Base-by-base conservation (phyloP, 169 alveolate species). In the Nephromyces sp. region DNA sequence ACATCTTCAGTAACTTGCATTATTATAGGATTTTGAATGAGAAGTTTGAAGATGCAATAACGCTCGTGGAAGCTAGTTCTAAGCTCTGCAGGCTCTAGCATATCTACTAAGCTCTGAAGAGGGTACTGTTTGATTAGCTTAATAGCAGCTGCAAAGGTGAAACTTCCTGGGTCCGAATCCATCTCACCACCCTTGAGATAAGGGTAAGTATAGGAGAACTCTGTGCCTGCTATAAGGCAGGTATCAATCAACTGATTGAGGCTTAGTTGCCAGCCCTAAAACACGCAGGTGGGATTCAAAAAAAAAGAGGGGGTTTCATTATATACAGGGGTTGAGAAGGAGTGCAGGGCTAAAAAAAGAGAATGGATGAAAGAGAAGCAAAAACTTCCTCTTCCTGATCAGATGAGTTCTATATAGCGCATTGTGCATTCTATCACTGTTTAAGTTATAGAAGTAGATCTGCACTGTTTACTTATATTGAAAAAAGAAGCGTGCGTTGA, bases 151-250 rank as follows among this genome's bases (percentile, higher is more conserved):
- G 15, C 57, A 43, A 43, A 43, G n/a, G 15, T 15, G n/a, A 43
- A 43, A 43, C 25, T 15, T 15, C n/a, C n/a, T 43, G n/a, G 25
- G n/a, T 43, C 57, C 15, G 57, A n/a, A n/a, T 15, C 15, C 25
- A n/a, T 15, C n/a, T 43, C 25, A 15, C n/a, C 25, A 15, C 57
- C 57, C 57, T 15, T n/a, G 31, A 77, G 77, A 32, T 70, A 77
- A 29, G 83, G 83, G 32, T 62, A 77, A 52, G 83, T 77, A 6
- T 62, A 52, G 66, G 73, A 70, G 65, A 62, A 77, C 63, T 77
- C 83, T 2, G 83, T 77, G 25, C 81, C 81, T 0, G 83, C 83
- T n/a, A 77, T 67, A 27, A 77, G 79, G 27, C 83, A 77, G 28
- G 75, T 71, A 73, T 77, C 83, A n/a, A 43, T 21, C 24, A 77